A percentile compares a stretch with the other conserved stretches of the same genome.
Evolutionary conservation across 768 basidiomycete species (phyloP).

Genomic region (Rhizopogon salebrosus): DNA sequence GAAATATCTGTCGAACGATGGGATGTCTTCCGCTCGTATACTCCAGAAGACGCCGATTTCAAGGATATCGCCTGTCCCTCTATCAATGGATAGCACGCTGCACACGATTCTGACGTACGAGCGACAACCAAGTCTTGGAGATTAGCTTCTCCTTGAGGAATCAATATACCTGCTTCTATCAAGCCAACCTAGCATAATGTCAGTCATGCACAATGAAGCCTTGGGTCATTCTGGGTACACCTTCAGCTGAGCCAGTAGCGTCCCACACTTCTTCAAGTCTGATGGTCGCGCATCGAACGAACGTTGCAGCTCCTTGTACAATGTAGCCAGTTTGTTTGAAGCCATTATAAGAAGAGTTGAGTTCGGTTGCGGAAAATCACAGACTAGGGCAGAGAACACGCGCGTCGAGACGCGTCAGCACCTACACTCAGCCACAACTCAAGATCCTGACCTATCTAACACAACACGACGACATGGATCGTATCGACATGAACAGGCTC

Average conservation of each 20-base stretch:
- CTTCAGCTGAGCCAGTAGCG: constrained; percentile 70
- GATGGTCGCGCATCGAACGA: constrained; percentile 62
- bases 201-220: background rate
- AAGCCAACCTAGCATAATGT: constrained; percentile 54
- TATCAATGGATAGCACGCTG: background rate
- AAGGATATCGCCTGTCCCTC: constrained; percentile 75
- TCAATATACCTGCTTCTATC: constrained; percentile 69
- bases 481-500: constrained; percentile 80
- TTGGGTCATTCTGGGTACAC: constrained; percentile 28
- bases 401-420: constrained; percentile 55
- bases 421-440: constrained; percentile 14
- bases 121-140: constrained; percentile 66
- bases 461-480: constrained; percentile 36
- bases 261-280: constrained; percentile 63
- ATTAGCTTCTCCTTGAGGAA: constrained; percentile 63
- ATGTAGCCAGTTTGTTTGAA: constrained; percentile 45
- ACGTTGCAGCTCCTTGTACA: constrained; percentile 63
- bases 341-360: constrained; percentile 36
- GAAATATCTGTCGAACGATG: constrained; percentile 94
- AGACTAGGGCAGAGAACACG: constrained; percentile 16
- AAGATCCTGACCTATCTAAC: constrained; percentile 12
- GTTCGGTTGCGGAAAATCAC: background rate
- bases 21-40: constrained; percentile 80
- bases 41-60: constrained; percentile 96
- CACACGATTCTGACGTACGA: constrained; percentile 45